Evolutionary conservation across 768 basidiomycete species (phyloP).

Genomic region (Russula virescens): DNA sequence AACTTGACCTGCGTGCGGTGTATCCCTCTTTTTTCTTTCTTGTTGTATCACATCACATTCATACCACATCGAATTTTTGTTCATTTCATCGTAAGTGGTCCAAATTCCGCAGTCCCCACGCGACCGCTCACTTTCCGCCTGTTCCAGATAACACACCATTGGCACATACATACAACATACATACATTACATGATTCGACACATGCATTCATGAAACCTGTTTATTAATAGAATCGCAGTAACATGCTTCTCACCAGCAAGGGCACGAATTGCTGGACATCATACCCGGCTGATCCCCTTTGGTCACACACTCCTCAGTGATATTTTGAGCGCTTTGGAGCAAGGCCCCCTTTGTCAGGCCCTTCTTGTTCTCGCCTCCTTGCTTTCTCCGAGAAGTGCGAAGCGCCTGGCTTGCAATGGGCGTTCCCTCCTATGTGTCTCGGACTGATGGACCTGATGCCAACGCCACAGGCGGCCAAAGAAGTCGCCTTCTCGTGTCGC

Average conservation of each 20-base stretch:
- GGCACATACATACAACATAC: slow-evolving; percentile 12
- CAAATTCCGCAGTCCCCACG: neutral
- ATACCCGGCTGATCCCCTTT: neutral
- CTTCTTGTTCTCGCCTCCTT: neutral
- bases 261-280: slow-evolving; percentile 3
- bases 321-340: slow-evolving; percentile 8
- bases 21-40: neutral
- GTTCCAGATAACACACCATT: slow-evolving; percentile 13
- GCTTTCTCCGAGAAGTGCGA: slow-evolving; percentile 4
- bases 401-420: slow-evolving; percentile 4
- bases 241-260: slow-evolving; percentile 9
- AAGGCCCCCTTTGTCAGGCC: neutral
- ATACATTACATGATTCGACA: slow-evolving; percentile 20
- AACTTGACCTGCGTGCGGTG: neutral
- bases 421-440: neutral
- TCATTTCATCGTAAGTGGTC: slow-evolving; percentile 18
- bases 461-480: slow-evolving; percentile 3
- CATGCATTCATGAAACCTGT: slow-evolving; percentile 21
- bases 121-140: neutral
- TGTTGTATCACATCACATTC: slow-evolving; percentile 7
- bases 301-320: neutral
- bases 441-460: slow-evolving; percentile 7
- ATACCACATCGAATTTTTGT: slow-evolving; percentile 4
- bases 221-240: slow-evolving; percentile 22
- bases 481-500: neutral